Base-by-base conservation (phyloP, 768 basidiomycete genomes). In the Podaxis mareebaensis region DNA sequence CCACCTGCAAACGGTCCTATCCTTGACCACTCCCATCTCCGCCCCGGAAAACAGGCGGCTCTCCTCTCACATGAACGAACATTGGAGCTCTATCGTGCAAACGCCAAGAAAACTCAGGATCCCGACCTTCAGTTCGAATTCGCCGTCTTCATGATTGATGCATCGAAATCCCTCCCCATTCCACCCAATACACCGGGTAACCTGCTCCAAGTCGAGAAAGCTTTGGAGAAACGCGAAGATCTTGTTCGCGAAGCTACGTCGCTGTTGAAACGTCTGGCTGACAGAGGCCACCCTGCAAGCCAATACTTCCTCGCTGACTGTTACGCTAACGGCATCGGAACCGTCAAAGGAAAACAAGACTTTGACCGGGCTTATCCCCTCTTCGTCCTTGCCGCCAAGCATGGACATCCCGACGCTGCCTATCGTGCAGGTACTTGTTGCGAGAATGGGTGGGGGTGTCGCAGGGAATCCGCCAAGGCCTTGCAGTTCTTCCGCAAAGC, bases 251-350 rank as follows among this genome's bases (percentile, higher is more conserved):
- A 99, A 77, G 96, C 96, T 3, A 92, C 87, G 8, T 77, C 83
- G 0, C 83, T 99, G 46, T 86, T 99, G 64, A 96, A 95, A 72
- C 88, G 90, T 36, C 87, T 96, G 60, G 96, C 96, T 1, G 95
- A 97, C 75, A 81, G 96, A 57, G 96, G 97, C 0, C 96, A 98
- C 73, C 89, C 94, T 54, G 86, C 93, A 65, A 93, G 95, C 1
- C 96, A 98, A 74, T 99, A 97, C 78, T 98, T 97, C 77, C 85
- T 99, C 65, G 97, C 96, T 7, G 96, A 99, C 77, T 98, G 96
- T 77, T 99, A 92, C 74, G 91, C 96, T 36, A 98, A 99, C 73
- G 97, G 97, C n/a, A 94, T 96, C 67, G 96, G 95, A 28, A 97
- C 95, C 1, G 82, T 86, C 66, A 91, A 94, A 77, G 87, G 83